phyloP scores from a whole-genome alignment of 805 yeast genomes.

The Metschnikowia santaceciliae region DNA sequence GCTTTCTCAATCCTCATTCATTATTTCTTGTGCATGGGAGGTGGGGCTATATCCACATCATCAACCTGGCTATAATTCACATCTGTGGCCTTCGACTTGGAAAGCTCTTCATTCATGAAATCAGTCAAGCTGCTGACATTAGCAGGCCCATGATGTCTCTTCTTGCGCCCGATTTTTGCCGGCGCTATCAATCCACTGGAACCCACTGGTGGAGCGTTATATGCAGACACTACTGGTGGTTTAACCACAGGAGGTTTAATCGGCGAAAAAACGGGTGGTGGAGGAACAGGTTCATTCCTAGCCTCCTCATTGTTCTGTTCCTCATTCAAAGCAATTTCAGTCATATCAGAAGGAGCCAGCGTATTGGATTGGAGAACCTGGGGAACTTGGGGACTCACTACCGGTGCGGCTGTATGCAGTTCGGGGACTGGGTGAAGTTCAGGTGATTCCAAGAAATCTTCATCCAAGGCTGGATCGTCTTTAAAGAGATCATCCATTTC shows the following conservation, averaged over 20 bases:
- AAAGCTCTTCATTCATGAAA: slow-evolving; percentile 43
- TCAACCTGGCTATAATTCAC: slow-evolving; percentile 8
- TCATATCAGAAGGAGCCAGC: background rate
- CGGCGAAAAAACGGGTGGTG: slow-evolving; percentile 7
- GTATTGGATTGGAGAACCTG: background rate
- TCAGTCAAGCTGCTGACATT: slow-evolving; percentile 29
- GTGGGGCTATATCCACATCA: slow-evolving; percentile 10
- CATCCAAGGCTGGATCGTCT: slow-evolving; percentile 1
- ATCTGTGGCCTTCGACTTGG: slow-evolving; percentile 37
- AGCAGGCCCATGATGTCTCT: slow-evolving; percentile 23
- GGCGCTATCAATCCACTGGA: slow-evolving; percentile 6
- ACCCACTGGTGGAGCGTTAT: background rate
- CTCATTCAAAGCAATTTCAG: background rate
- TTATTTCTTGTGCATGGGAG: slow-evolving; percentile 13
- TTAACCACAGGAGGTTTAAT: slow-evolving; percentile 1
- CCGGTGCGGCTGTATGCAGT: background rate
- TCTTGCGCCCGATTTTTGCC: slow-evolving; percentile 21
- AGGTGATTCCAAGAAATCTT: slow-evolving; percentile 3
- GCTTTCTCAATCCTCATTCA: background rate
- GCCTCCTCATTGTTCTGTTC: background rate
- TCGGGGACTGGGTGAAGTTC: background rate
- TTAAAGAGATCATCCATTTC: background rate
- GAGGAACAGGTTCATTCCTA: background rate
- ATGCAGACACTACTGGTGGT: background rate
- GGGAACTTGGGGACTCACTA: background rate